phyloP scores from a whole-genome alignment of 495 filamentous ascomycete genomes.

The Lophiotrema nucula region DNA sequence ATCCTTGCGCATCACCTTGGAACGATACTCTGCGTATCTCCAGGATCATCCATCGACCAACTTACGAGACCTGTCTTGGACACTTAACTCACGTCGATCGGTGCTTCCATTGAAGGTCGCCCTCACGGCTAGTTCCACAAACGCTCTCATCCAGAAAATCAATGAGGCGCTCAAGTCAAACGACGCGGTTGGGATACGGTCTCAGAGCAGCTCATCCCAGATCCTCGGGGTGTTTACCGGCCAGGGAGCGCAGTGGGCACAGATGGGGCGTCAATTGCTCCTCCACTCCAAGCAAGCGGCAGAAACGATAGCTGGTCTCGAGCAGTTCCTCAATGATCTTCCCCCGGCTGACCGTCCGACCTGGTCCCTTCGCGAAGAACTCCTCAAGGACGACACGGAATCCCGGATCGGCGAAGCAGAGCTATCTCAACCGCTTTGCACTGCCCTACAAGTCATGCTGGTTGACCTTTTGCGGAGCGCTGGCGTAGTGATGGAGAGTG shows the following conservation, averaged over 20 bases:
- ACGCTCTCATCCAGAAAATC: too few relatives aligned
- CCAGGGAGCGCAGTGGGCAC: slow-evolving; percentile 24
- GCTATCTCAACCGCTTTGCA: slow-evolving; percentile 26
- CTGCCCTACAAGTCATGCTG: slow-evolving; percentile 15
- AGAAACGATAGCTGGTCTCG: not conserved
- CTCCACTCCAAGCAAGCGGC: not conserved
- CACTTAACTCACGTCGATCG: not conserved
- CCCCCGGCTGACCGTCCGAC: not conserved
- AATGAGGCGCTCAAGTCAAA: too few relatives aligned
- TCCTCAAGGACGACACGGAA: not conserved
- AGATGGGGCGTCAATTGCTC: slow-evolving; percentile 2
- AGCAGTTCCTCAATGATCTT: not conserved
- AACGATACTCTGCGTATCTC: too few relatives aligned
- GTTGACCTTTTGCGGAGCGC: slow-evolving; percentile 1
- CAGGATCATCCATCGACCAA: too few relatives aligned
- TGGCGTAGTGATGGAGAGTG: not conserved
- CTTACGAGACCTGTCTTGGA: not conserved
- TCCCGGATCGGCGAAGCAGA: not conserved
- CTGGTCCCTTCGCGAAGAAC: slow-evolving; percentile 8
- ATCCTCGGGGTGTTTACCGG: slow-evolving; percentile 29
- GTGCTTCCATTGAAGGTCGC: not conserved
- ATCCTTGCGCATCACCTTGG: too few relatives aligned
- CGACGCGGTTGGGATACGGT: too few relatives aligned
- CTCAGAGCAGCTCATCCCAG: too few relatives aligned
- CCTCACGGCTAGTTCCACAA: not conserved